Percentiles rank a stretch among this genome's conserved stretches.
These are phyloP conservation scores for Chamaecrista fasciculata DNA, from an alignment of 306 rosid genomes.

Conservation along the genomic window DNA sequence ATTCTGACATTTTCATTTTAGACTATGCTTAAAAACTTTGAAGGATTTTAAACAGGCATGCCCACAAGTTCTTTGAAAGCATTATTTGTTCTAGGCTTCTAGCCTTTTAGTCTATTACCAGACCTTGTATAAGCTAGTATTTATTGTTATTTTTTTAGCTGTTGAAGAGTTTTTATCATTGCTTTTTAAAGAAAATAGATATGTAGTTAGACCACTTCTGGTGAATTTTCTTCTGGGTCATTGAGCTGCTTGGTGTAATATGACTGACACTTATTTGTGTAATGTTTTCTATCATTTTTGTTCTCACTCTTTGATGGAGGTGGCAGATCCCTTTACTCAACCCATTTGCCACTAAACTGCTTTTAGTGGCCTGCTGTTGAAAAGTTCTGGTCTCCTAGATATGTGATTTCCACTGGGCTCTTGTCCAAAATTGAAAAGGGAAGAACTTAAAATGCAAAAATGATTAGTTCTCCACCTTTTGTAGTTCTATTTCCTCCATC, in stretches of 20 bases:
- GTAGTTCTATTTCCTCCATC: no score
- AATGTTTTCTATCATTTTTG: not conserved
- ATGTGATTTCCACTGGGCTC: not conserved
- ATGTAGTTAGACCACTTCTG: not conserved
- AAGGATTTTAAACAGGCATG: constrained; percentile 22
- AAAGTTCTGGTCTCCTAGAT: not conserved
- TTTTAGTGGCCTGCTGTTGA: constrained; percentile 1
- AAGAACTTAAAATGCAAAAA: not conserved
- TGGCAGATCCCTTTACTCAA: not conserved
- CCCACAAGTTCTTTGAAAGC: not conserved
- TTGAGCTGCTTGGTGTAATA: not conserved
- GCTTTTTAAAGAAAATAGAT: no score
- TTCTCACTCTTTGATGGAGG: not conserved
- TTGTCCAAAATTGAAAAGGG: not conserved
- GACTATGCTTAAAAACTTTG: not conserved
- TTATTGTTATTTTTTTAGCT: not conserved
- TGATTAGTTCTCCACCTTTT: not conserved
- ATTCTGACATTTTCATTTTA: not conserved
- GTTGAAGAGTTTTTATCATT: not conserved
- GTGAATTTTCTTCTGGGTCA: not conserved
- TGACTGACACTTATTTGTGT: not conserved
- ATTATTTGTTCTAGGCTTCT: not conserved
- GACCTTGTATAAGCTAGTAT: not conserved
- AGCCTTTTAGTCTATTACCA: not conserved
- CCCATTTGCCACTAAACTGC: not conserved